Evolutionary conservation across 169 alveolate genomes (phyloP), one percentile per base, ranked within the genome.

Genomic region (Perkinsus olseni): DNA sequence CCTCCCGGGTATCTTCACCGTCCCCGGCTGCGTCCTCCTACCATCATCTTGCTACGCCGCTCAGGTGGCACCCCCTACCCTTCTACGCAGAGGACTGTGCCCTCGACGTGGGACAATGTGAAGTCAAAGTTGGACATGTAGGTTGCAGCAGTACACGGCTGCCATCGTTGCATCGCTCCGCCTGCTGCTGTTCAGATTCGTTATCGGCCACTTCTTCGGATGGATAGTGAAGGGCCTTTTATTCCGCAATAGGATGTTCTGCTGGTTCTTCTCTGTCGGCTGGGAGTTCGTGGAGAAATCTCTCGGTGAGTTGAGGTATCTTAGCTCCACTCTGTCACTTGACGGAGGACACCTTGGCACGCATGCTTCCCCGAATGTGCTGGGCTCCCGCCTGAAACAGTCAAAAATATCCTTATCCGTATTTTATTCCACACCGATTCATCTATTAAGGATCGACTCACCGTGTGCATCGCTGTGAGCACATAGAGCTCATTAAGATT

Each of bases 211-310:
- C 74, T 91, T 91, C 34, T 40, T 91, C 92, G 92, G 92, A 11
- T 91, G 92, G 92, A 40, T 40, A 0, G 92, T 36, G 17, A 91
- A 91, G 74, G 92, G 92, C 37, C 74, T 91, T 6, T 17, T 91
- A 0, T 28, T 91, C 51, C 92, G 92, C 38, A 91, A 91, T 20
- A 38, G 37, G 38, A 91, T 40, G 51, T 39, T 91, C 74, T 91
- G 92, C 37, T 91, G 92, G 92, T 38, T 91, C 92, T 38, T 91
- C 38, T 36, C 51, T 20, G 37, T 91, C 37, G 39, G 39, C 48
- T 91, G 92, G 92, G 92, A 91, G 74, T 38, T 91, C 37, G 50
- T 40, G 74, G 92, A 91, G 74, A 62, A 62, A 28, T 62, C 82
- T 13, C 31, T 62, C 10, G 82, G 82, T 62, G 17, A 62, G 82